Conservation (phyloP, 2,329 filamentous ascomycete species). For the Diplocarpon mali region DNA sequence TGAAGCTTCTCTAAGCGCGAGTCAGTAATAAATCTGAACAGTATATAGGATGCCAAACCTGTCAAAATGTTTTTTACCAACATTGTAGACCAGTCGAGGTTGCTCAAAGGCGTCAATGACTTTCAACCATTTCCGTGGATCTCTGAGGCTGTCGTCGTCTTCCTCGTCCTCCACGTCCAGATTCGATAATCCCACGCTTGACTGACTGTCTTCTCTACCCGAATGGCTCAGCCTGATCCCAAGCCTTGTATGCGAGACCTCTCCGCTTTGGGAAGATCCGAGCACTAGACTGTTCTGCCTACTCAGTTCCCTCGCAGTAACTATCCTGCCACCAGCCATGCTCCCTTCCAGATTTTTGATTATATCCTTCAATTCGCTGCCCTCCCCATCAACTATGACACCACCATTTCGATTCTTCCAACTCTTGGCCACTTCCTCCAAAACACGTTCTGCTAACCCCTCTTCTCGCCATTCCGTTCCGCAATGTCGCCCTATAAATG, state of each 20-base stretch:
- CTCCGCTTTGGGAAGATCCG: conserved; percentile 39
- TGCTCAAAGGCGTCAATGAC: conserved; percentile 78
- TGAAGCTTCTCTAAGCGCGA: conserved; percentile 39
- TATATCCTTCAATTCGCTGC: conserved; percentile 67
- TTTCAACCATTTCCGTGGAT: conserved; percentile 75
- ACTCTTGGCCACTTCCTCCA: conserved; percentile 80
- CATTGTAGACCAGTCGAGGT: conserved; percentile 66
- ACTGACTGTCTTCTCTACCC: conserved; percentile 48
- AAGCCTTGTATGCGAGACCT: conserved; percentile 43
- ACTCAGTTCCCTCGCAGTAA: conserved; percentile 42
- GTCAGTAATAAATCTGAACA: neutral
- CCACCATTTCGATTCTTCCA: conserved; percentile 89
- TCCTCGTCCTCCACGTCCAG: conserved; percentile 43
- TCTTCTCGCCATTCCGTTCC: conserved; percentile 95
- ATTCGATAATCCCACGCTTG: conserved; percentile 52
- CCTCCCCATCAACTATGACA: conserved; percentile 79
- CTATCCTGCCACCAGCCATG: conserved; percentile 74
- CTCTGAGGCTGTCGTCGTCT: conserved; percentile 43
- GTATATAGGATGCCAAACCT: conserved; percentile 38
- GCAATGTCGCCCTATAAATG: conserved; percentile 87
- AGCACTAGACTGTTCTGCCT: conserved; percentile 56
- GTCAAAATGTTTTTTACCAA: conserved; percentile 83
- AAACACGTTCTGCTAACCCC: conserved; percentile 78
- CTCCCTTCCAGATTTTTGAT: conserved; percentile 74
- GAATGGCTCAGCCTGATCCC: conserved; percentile 40